These are phyloP conservation scores for Cystobasidium tubakii DNA, from an alignment of 768 basidiomycete genomes.

Conservation along the genomic window DNA sequence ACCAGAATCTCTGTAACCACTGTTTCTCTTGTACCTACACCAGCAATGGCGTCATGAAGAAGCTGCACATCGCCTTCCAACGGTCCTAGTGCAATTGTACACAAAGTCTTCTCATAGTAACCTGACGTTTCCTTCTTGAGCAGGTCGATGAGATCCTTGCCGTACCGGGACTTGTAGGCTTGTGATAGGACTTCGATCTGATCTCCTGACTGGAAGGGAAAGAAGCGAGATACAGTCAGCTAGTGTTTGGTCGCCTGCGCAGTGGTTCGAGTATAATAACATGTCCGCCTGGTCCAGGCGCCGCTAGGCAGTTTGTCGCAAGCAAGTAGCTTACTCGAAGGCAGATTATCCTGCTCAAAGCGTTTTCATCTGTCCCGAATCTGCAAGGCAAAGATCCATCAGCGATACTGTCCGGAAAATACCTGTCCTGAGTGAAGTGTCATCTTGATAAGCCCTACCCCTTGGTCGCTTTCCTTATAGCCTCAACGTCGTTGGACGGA, in stretches of 20 bases:
- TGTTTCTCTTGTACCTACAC: conserved; percentile 50
- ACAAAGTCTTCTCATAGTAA: conserved; percentile 15
- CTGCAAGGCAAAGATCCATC: background rate
- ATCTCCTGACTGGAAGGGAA: background rate
- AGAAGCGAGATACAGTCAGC: background rate
- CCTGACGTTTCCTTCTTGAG: conserved; percentile 37
- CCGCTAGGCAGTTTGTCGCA: too few species aligned
- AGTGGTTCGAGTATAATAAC: background rate
- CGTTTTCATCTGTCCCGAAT: conserved; percentile 41
- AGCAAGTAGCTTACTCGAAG: background rate
- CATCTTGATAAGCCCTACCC: conserved; percentile 40
- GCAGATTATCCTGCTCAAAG: conserved; percentile 11
- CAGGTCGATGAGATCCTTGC: conserved; percentile 46
- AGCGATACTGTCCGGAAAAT: too few species aligned
- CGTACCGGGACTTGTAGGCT: conserved; percentile 47
- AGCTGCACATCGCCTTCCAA: conserved; percentile 48
- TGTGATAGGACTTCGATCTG: conserved; percentile 5
- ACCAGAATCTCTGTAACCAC: conserved; percentile 50
- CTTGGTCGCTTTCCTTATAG: conserved; percentile 51
- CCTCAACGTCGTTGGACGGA: conserved; percentile 48
- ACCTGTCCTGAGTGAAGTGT: background rate
- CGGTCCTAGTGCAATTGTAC: conserved; percentile 44
- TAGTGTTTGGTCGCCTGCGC: too few species aligned
- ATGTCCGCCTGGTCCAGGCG: too few species aligned
- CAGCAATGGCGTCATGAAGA: conserved; percentile 48